Conservation (phyloP, 2,329 filamentous ascomycete species). For the Sphaerostilbella broomeana region DNA sequence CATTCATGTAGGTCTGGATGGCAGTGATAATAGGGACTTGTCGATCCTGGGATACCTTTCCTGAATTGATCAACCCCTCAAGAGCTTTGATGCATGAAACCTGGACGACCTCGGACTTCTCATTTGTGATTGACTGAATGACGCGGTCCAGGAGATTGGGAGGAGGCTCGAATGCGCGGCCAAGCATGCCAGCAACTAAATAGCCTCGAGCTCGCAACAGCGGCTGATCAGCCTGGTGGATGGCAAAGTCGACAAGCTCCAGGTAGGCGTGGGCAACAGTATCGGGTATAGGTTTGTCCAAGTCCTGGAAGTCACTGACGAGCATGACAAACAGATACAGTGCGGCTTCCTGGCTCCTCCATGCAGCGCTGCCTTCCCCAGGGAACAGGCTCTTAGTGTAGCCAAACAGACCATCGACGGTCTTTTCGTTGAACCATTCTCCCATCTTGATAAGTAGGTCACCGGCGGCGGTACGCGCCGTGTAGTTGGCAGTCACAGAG, state of each 20-base stretch:
- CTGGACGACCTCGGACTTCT: slow-evolving; percentile 81
- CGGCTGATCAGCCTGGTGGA: slow-evolving; percentile 61
- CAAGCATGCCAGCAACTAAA: slow-evolving; percentile 74
- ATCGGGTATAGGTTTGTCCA: slow-evolving; percentile 61
- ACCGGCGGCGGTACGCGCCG: slow-evolving; percentile 83
- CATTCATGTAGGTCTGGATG: slow-evolving; percentile 66
- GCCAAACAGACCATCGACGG: slow-evolving; percentile 70
- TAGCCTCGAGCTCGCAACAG: slow-evolving; percentile 83
- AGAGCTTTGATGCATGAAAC: slow-evolving; percentile 85
- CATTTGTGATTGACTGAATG: slow-evolving; percentile 66
- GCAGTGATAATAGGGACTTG: slow-evolving; percentile 58
- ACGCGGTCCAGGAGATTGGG: slow-evolving; percentile 63
- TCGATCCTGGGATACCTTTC: slow-evolving; percentile 43
- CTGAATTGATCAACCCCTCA: slow-evolving; percentile 56
- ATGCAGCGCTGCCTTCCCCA: slow-evolving; percentile 36
- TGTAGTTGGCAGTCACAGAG: slow-evolving; percentile 92
- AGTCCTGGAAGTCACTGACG: slow-evolving; percentile 74
- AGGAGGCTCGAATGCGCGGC: slow-evolving; percentile 60
- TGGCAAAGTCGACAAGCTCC: slow-evolving; percentile 71
- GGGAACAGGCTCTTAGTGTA: slow-evolving; percentile 71
- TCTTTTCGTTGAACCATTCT: slow-evolving; percentile 74
- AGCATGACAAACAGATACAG: slow-evolving; percentile 82
- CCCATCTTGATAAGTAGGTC: slow-evolving; percentile 89
- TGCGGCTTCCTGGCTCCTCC: slow-evolving; percentile 68
- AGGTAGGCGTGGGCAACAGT: slow-evolving; percentile 68